Evolutionary conservation across 441 rosid species (phyloP).

Genomic region (Pelargonium fulgidum): DNA sequence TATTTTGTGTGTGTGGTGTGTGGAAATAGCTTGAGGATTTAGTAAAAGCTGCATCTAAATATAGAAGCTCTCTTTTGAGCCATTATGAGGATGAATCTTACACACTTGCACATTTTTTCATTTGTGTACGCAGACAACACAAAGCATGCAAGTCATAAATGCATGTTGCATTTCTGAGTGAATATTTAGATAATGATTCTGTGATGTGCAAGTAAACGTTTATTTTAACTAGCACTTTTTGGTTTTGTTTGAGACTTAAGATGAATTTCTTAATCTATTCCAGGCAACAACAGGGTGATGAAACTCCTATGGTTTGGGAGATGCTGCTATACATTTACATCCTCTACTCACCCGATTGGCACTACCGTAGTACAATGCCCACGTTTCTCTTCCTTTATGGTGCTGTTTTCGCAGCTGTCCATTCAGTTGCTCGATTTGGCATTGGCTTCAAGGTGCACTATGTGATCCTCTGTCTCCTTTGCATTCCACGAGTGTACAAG

Average conservation of each 20-base stretch:
- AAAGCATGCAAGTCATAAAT: not conserved
- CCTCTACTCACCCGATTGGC: conserved; percentile 29
- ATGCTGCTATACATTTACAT: conserved; percentile 26
- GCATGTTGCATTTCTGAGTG: not conserved
- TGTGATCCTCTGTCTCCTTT: conserved; percentile 23
- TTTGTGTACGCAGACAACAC: not conserved
- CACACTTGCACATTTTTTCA: not conserved
- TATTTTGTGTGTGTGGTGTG: not conserved
- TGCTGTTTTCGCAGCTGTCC: conserved; percentile 18
- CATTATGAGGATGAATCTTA: not conserved
- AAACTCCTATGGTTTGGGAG: conserved; percentile 17
- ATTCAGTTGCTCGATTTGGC: conserved; percentile 20
- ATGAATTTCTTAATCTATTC: not conserved
- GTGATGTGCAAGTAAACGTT: not conserved
- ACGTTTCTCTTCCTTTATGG: conserved; percentile 17
- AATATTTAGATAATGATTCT: not conserved
- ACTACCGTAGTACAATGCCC: conserved; percentile 25
- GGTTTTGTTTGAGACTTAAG: not conserved
- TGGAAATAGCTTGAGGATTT: not conserved
- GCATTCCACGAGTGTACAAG: conserved; percentile 24
- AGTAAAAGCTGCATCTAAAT: not conserved
- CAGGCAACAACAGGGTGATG: conserved; percentile 27
- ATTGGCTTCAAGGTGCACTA: conserved; percentile 26
- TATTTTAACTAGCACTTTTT: not conserved
- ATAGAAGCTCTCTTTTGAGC: not conserved